Percentiles rank a stretch among this genome's conserved stretches.
These are phyloP conservation scores for Cylindrodendrum hubeiense DNA, from an alignment of 2,329 filamentous ascomycete species.

Conservation along the genomic window DNA sequence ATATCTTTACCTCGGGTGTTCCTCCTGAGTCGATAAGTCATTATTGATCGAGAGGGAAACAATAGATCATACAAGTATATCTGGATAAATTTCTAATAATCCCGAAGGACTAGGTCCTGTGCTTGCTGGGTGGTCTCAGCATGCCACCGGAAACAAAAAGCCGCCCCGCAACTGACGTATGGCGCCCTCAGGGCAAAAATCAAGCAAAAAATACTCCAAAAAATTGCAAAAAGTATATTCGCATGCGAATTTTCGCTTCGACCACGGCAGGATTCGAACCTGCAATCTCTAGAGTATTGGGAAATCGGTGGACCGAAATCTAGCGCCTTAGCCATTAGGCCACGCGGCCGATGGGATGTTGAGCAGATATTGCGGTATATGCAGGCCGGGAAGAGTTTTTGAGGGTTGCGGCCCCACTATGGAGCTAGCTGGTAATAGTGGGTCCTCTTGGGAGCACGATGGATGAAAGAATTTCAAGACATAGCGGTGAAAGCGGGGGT, in stretches of 20 bases:
- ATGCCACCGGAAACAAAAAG: too few species aligned
- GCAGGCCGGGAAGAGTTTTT: neutral
- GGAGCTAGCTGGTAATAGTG: neutral
- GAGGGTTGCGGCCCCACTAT: neutral
- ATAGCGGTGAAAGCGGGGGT: too few species aligned
- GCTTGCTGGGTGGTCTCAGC: too few species aligned
- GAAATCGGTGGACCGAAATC: slow-evolving; percentile 47
- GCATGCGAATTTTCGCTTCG: slow-evolving; percentile 20
- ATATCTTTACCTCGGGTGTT: too few species aligned
- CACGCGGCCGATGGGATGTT: slow-evolving; percentile 45
- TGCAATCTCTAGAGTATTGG: slow-evolving; percentile 44
- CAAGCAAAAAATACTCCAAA: neutral
- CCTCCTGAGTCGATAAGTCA: too few species aligned
- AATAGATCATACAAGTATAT: too few species aligned
- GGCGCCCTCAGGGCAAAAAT: neutral
- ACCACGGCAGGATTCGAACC: slow-evolving; percentile 53
- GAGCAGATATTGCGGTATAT: neutral
- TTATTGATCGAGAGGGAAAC: too few species aligned
- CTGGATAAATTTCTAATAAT: too few species aligned
- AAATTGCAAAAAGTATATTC: neutral
- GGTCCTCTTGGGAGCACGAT: too few species aligned
- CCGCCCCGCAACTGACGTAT: too few species aligned
- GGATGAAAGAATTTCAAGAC: too few species aligned
- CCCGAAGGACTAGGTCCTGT: too few species aligned
- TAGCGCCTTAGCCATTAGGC: slow-evolving; percentile 53